A percentile compares a stretch with the other conserved stretches of the same genome.
Conservation (phyloP, 2,329 filamentous ascomycete species). For the Aspergillus amoenus region DNA sequence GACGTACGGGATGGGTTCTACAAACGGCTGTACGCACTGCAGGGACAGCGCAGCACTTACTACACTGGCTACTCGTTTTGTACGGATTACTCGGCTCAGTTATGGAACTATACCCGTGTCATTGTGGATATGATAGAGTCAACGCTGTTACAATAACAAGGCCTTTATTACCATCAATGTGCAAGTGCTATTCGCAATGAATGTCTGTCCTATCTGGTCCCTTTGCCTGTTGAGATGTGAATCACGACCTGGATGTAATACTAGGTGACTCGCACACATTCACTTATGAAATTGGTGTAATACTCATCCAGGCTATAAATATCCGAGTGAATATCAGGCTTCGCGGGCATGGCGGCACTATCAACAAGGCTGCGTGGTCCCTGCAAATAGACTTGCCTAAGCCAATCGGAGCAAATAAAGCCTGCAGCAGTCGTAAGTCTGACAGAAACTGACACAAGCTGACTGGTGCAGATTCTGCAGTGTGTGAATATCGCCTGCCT, state of each 20-base stretch:
- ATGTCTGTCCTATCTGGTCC: no score
- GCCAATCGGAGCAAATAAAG: no score
- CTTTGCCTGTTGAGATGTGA: no score
- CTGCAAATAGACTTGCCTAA: no score
- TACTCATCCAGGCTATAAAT: no score
- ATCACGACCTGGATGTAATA: neutral
- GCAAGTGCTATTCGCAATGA: no score
- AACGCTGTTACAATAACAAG: neutral
- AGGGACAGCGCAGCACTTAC: slow-evolving; percentile 47
- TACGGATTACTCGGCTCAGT: slow-evolving; percentile 17
- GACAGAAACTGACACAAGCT: neutral
- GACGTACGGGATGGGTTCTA: slow-evolving; percentile 45
- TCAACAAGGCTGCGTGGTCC: no score
- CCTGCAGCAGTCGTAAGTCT: no score
- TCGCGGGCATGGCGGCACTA: no score
- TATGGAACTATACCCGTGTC: slow-evolving; percentile 22
- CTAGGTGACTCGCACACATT: neutral
- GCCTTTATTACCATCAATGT: no score
- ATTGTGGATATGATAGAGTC: slow-evolving; percentile 10
- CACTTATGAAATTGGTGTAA: no score
- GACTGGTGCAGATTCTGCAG: neutral
- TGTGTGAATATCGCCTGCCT: neutral
- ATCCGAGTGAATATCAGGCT: neutral
- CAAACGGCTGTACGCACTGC: slow-evolving; percentile 41
- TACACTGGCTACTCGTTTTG: slow-evolving; percentile 45